Base-by-base conservation (phyloP, 2,329 filamentous ascomycete genomes). In the Paramyrothecium sp. region DNA sequence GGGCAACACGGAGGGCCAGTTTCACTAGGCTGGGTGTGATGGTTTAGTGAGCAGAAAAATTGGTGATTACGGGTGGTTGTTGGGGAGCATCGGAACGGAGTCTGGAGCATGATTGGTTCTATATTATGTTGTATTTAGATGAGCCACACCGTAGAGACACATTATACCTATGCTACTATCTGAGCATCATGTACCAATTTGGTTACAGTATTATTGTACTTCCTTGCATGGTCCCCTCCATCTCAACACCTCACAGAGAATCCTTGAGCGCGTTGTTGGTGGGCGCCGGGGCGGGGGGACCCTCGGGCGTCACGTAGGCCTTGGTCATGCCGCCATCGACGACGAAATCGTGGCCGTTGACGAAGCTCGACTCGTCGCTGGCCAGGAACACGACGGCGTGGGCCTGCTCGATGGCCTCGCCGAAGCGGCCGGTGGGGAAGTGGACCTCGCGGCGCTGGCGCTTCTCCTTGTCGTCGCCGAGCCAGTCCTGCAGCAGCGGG, bases 251-350 rank as follows among this genome's bases (percentile, higher is more conserved):
- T 58, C 72, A 78, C 53, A 84, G 69, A 46, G 74, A 76, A 17
- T 73, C 69, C 75, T 81, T 84, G 58, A 67, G 62, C n/a, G 84
- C 84, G 64, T 87, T 87, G 75, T 88, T 89, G 60, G 74, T 70
- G 3, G 87, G 87, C 5, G 81, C 80, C 12, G 76, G 64, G 0
- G 78, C 64, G 10, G 85, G 70, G 16, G 82, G 78, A 3, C 87
- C 87, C 73, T 89, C 85, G 2, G 87, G 77, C 1, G 87, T 89
- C 26, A 89, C 86, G 73, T 97, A 98, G 49, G 92, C 91, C 82
- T 90, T 97, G 68, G 88, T 94, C 91, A 99, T 91, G 59, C 94
- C 94, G 58, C 95, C 95, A 68, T 99, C 95, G 23, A 98, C 92
- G 4, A 96, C 89, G 77, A 98, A 96, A 71, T 98, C 95, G 58